These are phyloP conservation scores for Mycocentrospora acerina DNA, from an alignment of 2,329 filamentous ascomycete species.

Conservation along the genomic window DNA sequence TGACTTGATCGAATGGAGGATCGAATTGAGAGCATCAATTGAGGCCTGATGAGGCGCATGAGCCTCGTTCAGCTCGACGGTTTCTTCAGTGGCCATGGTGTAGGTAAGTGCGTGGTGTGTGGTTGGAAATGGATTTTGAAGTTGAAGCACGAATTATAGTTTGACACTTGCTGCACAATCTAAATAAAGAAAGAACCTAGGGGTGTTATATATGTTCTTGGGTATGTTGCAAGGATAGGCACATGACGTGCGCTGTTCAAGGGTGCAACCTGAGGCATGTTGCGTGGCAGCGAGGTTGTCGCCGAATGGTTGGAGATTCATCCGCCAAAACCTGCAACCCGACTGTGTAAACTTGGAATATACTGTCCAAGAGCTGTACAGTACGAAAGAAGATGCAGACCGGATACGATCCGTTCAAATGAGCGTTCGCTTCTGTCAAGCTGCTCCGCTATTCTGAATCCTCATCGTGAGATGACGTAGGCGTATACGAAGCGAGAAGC, in stretches of 20 bases:
- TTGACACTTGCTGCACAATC: background rate
- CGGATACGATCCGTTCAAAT: too few relatives aligned
- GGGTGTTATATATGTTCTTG: background rate
- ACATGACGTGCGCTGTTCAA: conserved; percentile 4
- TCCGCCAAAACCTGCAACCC: too few relatives aligned
- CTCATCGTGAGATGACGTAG: too few relatives aligned
- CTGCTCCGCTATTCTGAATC: too few relatives aligned
- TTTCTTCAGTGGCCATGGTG: conserved; percentile 41
- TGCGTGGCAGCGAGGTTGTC: too few relatives aligned
- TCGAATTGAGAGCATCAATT: conserved; percentile 33
- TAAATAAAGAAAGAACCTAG: too few relatives aligned
- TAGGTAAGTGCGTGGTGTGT: background rate
- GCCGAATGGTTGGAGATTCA: too few relatives aligned
- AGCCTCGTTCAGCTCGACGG: conserved; percentile 32
- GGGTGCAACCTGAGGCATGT: background rate
- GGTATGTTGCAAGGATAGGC: background rate
- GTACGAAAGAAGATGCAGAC: too few relatives aligned
- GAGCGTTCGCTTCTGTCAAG: too few relatives aligned
- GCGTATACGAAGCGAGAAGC: too few relatives aligned
- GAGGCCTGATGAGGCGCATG: conserved; percentile 40
- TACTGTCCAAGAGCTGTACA: too few relatives aligned
- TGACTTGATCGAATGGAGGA: conserved; percentile 34
- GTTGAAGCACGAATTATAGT: background rate
- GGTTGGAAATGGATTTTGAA: background rate
- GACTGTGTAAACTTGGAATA: too few relatives aligned